Percentiles rank a stretch among this genome's conserved stretches.
Evolutionary conservation across 129 eudicot genomes (phyloP).

Genomic region (Tagetes patula): DNA sequence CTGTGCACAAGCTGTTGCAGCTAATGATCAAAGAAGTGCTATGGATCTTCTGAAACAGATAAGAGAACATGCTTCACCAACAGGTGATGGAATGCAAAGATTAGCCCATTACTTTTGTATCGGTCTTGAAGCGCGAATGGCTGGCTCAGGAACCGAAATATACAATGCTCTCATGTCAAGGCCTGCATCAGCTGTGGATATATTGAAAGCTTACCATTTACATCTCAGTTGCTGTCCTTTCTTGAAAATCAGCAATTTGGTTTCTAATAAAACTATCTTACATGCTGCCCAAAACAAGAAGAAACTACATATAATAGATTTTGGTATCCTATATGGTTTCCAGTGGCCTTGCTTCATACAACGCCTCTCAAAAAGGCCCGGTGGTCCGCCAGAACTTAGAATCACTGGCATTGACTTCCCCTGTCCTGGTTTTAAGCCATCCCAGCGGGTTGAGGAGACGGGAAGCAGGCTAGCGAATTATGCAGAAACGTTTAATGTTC

Average conservation of each 20-base stretch:
- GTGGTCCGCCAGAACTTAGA: constrained; percentile 79
- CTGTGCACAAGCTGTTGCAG: constrained; percentile 87
- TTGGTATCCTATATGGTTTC: constrained; percentile 75
- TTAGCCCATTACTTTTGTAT: constrained; percentile 72
- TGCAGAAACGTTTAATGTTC: constrained; percentile 65
- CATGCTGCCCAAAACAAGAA: constrained; percentile 44
- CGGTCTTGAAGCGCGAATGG: constrained; percentile 88
- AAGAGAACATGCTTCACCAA: constrained; percentile 58
- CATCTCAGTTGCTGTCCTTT: constrained; percentile 68
- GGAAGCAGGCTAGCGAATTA: constrained; percentile 64
- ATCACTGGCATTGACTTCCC: constrained; percentile 85
- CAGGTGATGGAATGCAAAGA: constrained; percentile 86
- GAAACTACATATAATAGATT: constrained; percentile 61
- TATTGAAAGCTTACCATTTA: constrained; percentile 70
- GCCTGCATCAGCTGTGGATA: constrained; percentile 62
- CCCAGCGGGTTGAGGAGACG: constrained; percentile 77
- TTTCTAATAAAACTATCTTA: constrained; percentile 62
- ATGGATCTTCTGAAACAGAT: constrained; percentile 67
- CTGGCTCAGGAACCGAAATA: constrained; percentile 68
- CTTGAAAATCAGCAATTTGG: constrained; percentile 57
- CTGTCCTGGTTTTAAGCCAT: constrained; percentile 67
- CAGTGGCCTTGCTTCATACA: constrained; percentile 83
- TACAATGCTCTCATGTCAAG: constrained; percentile 45
- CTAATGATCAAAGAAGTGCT: constrained; percentile 59
- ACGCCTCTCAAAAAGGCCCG: constrained; percentile 62